A percentile compares a stretch with the other conserved stretches of the same genome.
Evolutionary conservation across 2,329 filamentous ascomycete species (phyloP).

Genomic region (Colletotrichum karsti): DNA sequence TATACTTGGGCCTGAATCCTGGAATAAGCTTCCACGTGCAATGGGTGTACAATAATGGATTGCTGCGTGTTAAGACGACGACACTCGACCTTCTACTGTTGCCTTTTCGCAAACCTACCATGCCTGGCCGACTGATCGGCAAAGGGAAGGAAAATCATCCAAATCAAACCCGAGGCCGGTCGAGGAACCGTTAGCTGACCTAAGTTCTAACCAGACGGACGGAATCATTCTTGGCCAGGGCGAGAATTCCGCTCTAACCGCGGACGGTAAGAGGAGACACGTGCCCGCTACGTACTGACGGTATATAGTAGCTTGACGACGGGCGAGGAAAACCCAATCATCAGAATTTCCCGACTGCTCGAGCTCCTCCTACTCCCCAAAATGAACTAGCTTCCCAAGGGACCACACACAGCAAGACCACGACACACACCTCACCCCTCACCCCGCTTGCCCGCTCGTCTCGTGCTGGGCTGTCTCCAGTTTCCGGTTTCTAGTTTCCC

Average conservation of each 20-base stretch:
- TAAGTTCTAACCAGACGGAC: not conserved
- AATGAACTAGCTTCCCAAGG: not conserved
- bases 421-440: too few species aligned
- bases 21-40: too few species aligned
- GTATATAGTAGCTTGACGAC: too few species aligned
- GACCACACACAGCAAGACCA: too few species aligned
- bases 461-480: too few species aligned
- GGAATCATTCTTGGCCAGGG: not conserved
- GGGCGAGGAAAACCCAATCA: not conserved
- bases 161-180: not conserved
- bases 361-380: not conserved
- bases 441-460: too few species aligned
- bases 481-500: too few species aligned
- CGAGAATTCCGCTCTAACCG: not conserved
- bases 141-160: not conserved
- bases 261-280: not conserved
- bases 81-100: too few species aligned
- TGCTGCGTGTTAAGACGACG: too few species aligned
- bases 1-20: too few species aligned
- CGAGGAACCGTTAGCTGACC: not conserved
- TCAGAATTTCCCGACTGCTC: not conserved
- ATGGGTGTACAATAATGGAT: too few species aligned
- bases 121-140: not conserved
- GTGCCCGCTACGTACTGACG: conserved; percentile 1
- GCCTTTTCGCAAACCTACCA: too few species aligned